These are phyloP conservation scores for Aphanoascus verrucosus DNA, from an alignment of 2,329 filamentous ascomycete species.

Conservation along the genomic window DNA sequence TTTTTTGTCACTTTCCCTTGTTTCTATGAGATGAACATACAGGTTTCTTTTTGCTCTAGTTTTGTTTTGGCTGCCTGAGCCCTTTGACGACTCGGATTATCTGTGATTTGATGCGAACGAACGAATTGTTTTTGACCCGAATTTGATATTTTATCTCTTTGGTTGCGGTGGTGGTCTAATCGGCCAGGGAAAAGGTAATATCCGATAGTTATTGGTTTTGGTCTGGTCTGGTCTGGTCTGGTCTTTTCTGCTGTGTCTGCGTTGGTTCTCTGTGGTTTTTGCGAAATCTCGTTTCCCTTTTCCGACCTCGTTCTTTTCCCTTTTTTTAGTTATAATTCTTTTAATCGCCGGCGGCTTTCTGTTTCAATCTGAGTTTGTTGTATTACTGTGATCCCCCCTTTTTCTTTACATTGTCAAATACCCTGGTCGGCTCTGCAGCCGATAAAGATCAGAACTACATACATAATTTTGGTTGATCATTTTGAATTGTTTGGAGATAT, in stretches of 20 bases:
- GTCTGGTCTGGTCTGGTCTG: background rate
- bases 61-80: no score
- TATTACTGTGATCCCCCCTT: background rate
- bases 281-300: no score
- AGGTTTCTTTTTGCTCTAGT: no score
- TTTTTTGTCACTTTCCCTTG: no score
- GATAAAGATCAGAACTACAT: background rate
- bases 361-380: background rate
- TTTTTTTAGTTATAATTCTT: background rate
- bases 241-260: background rate
- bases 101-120: no score
- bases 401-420: background rate
- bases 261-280: background rate
- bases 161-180: background rate
- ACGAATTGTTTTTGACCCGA: background rate
- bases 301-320: no score
- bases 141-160: background rate
- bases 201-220: background rate
- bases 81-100: no score
- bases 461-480: background rate
- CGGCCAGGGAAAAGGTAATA: conserved; percentile 4
- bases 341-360: background rate
- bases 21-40: no score
- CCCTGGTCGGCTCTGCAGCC: background rate
- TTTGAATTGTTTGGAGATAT: background rate